Evolutionary conservation across 164 flowering plant species (phyloP).

Genomic region (Macadamia tetraphylla): DNA sequence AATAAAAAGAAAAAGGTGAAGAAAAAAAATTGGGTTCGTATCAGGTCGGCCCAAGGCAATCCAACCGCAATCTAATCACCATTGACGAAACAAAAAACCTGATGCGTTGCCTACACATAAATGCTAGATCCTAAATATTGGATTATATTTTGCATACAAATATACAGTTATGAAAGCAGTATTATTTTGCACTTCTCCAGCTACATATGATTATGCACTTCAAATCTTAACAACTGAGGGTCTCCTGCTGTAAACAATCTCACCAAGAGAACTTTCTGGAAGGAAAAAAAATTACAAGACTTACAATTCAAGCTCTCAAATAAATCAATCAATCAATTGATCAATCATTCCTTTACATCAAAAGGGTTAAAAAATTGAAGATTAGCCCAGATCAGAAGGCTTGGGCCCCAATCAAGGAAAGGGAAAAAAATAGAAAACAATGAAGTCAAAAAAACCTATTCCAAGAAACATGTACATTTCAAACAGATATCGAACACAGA

Average conservation of each 20-base stretch:
- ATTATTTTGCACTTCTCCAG: too few species aligned
- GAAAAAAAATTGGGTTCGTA: too few species aligned
- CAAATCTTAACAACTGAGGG: too few species aligned
- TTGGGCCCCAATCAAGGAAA: slow-evolving; percentile 21
- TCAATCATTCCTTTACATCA: slow-evolving; percentile 54
- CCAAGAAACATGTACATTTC: slow-evolving; percentile 61
- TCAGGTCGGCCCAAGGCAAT: too few species aligned
- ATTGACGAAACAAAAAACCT: too few species aligned
- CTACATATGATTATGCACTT: too few species aligned
- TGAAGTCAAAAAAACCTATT: slow-evolving; percentile 27
- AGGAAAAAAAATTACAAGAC: not conserved
- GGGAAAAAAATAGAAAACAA: slow-evolving; percentile 12
- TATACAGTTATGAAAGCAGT: too few species aligned
- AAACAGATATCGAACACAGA: slow-evolving; percentile 58
- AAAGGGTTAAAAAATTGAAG: slow-evolving; percentile 25
- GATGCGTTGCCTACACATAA: too few species aligned
- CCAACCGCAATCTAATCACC: too few species aligned
- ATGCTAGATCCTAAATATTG: too few species aligned
- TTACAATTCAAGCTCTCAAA: not conserved
- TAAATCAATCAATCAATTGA: slow-evolving; percentile 63
- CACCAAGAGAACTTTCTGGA: not conserved
- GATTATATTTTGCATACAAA: too few species aligned
- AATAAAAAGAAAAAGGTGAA: too few species aligned
- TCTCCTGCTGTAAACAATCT: not conserved
- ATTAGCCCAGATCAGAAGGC: slow-evolving; percentile 38